These are phyloP conservation scores for Stagonosporopsis cucurbitacearum DNA, from an alignment of 2,329 filamentous ascomycete genomes.

Conservation along the genomic window DNA sequence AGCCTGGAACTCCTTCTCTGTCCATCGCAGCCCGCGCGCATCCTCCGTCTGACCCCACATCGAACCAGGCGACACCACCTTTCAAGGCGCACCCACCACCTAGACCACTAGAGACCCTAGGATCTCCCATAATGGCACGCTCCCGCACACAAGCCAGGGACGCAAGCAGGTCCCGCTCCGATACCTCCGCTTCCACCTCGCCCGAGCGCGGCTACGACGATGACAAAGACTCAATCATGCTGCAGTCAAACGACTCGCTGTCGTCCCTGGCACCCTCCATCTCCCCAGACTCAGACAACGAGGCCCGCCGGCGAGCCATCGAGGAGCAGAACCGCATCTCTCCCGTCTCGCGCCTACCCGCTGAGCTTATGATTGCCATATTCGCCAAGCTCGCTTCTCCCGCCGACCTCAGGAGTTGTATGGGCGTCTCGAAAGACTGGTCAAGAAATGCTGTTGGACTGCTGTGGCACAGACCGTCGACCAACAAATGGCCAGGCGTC, in stretches of 20 bases:
- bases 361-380: conserved; percentile 92
- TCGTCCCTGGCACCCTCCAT: conserved; percentile 86
- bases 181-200: conserved; percentile 73
- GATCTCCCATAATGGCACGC: conserved; percentile 37
- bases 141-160: conserved; percentile 43
- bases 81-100: neutral
- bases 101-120: neutral
- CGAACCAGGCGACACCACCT: neutral
- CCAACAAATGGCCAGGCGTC: conserved; percentile 84
- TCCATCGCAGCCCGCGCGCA: conserved; percentile 1
- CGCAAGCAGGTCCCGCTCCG: conserved; percentile 47
- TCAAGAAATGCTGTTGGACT: conserved; percentile 89
- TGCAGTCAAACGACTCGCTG: conserved; percentile 84
- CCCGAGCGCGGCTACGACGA: conserved; percentile 80
- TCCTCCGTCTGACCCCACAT: neutral
- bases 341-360: conserved; percentile 85
- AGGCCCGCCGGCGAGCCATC: conserved; percentile 61
- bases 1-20: neutral
- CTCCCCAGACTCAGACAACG: conserved; percentile 77
- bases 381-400: conserved; percentile 83
- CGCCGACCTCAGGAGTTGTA: conserved; percentile 80
- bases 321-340: conserved; percentile 72
- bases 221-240: conserved; percentile 91
- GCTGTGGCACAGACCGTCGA: conserved; percentile 92
- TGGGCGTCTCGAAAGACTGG: conserved; percentile 95